These are phyloP conservation scores for Chenopodium formosanum DNA, from an alignment of 148 eudicot genomes.

Conservation along the genomic window DNA sequence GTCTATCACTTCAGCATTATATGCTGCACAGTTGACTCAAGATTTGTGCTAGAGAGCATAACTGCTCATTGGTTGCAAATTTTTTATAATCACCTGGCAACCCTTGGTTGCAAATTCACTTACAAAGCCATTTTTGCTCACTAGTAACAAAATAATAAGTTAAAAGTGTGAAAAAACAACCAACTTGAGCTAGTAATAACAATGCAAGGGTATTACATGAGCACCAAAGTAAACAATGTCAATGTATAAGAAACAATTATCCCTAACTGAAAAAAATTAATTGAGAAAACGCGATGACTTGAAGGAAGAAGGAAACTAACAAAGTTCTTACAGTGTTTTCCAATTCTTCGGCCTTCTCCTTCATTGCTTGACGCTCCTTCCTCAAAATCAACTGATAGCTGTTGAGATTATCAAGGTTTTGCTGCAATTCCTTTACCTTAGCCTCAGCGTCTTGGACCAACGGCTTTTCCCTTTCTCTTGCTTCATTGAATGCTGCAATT, in stretches of 20 bases:
- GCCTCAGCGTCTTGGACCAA: constrained; percentile 62
- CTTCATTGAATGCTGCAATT: constrained; percentile 50
- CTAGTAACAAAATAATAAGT: neutral
- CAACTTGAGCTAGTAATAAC: neutral
- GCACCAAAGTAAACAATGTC: neutral
- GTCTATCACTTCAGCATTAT: neutral
- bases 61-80: neutral
- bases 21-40: no score
- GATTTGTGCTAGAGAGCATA: neutral
- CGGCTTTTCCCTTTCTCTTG: constrained; percentile 69
- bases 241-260: neutral
- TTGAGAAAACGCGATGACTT: neutral
- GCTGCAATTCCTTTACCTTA: constrained; percentile 65
- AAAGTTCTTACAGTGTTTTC: constrained; percentile 56
- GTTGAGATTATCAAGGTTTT: constrained; percentile 61
- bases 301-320: neutral
- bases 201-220: neutral
- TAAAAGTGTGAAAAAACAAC: neutral
- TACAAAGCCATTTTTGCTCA: neutral
- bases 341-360: constrained; percentile 70
- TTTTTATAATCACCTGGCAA: neutral
- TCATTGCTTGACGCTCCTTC: constrained; percentile 49
- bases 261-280: neutral
- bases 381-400: constrained; percentile 63
- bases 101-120: neutral